A percentile compares a stretch with the other conserved stretches of the same genome.
Evolutionary conservation across 2,329 filamentous ascomycete species (phyloP).

Genomic region (Mariannaea sp.): DNA sequence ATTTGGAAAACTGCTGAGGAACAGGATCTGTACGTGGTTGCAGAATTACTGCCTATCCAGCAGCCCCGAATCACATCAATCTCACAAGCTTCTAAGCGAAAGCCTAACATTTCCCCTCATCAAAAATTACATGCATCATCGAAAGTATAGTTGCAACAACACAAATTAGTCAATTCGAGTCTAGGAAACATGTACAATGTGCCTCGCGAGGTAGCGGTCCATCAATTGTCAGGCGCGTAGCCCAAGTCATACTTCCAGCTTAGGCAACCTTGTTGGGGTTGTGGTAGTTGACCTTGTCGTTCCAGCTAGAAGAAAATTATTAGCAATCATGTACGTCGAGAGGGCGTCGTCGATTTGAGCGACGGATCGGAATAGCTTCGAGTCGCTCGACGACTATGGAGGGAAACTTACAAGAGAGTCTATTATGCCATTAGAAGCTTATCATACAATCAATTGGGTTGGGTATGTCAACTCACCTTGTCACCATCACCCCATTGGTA

Average conservation of each 20-base stretch:
- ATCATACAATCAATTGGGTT: background rate
- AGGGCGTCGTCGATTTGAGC: too few species aligned
- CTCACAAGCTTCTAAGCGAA: too few species aligned
- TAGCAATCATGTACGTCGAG: conserved; percentile 20
- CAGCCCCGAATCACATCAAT: too few species aligned
- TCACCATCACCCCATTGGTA: conserved; percentile 94
- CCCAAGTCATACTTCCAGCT: conserved; percentile 31
- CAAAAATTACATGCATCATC: too few species aligned
- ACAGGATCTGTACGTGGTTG: too few species aligned
- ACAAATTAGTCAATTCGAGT: conserved; percentile 39
- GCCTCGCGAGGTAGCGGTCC: conserved; percentile 37
- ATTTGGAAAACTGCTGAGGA: too few species aligned
- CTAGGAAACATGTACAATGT: conserved; percentile 43
- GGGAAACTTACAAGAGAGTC: conserved; percentile 56
- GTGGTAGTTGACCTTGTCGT: conserved; percentile 94
- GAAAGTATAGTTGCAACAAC: background rate
- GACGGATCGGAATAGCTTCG: too few species aligned
- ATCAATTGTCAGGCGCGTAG: conserved; percentile 34
- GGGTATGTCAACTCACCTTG: conserved; percentile 64
- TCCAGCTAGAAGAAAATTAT: conserved; percentile 71
- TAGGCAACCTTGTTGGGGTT: conserved; percentile 77
- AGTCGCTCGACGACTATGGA: background rate
- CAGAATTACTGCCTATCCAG: too few species aligned
- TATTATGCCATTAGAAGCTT: conserved; percentile 42
- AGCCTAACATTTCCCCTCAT: too few species aligned